Evolutionary conservation across 176 grass and related monocot species (phyloP).

Genomic region (Aegilops bicornis): DNA sequence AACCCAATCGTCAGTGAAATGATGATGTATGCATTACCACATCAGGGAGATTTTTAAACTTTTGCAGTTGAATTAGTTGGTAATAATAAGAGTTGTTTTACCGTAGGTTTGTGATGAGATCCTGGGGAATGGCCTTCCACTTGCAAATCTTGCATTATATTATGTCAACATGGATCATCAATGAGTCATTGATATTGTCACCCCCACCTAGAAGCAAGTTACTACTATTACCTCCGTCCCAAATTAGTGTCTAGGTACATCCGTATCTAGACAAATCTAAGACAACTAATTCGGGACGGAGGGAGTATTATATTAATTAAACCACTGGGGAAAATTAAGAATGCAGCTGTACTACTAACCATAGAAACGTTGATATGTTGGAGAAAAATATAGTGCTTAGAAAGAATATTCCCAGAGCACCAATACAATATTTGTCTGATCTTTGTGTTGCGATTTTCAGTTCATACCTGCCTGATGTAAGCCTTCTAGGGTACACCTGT

Average conservation of each 20-base stretch:
- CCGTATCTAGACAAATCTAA: too few relatives aligned
- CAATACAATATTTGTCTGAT: neutral
- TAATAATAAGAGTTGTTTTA: neutral
- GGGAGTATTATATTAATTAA: neutral
- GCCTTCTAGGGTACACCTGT: neutral
- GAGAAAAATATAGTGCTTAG: neutral
- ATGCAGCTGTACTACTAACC: neutral
- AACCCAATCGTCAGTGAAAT: neutral
- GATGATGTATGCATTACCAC: neutral
- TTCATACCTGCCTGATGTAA: conserved; percentile 27
- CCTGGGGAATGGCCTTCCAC: conserved; percentile 38
- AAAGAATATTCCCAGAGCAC: neutral
- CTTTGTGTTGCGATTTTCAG: neutral
- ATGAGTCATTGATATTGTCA: neutral
- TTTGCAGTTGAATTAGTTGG: neutral
- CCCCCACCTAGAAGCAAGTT: neutral
- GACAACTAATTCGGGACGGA: too few relatives aligned
- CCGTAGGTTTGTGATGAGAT: conserved; percentile 20
- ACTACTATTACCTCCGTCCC: neutral
- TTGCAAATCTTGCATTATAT: conserved; percentile 24
- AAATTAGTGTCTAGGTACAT: too few relatives aligned
- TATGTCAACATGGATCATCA: conserved; percentile 14
- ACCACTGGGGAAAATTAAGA: neutral
- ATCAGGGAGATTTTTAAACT: neutral
- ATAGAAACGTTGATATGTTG: neutral